Base-by-base conservation (phyloP, 345 rosid genomes). In the Brassica cretica region DNA sequence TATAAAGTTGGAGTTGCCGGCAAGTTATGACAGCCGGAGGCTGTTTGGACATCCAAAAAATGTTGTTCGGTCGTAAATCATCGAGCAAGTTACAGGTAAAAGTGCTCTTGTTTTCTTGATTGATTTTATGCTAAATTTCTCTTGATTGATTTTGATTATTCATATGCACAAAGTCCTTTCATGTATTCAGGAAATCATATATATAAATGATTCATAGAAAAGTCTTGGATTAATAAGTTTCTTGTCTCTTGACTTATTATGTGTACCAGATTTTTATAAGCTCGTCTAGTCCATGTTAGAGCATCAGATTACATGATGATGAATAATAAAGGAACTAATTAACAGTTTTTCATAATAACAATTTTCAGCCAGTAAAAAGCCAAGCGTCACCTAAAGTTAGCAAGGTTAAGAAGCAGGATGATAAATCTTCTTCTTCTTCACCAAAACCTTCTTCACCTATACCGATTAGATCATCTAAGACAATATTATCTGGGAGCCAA, bases 1-100 rank as follows among this genome's bases (percentile, higher is more conserved):
- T 80, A 80, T 74, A 82, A 61, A 83, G 41, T 68, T 24, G 63
- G 76, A 66, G 73, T 75, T 41, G 37, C 62, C 69, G 76, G 75
- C 63, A 66, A 70, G 71, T 35, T 16, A 87, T 91, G 91, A 24
- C 83, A 55, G 66, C 78, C 65, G 78, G 82, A 39, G 73, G 74
- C 72, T 82, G 84, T 64, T 87, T 83, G 12, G 85, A 85, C 33
- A 68, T 84, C 21, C 76, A 73, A 51, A 85, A 86, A 33, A 83
- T 85, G 81, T 32, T 85, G 63, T 83, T 82, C 14, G 84, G 85
- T 75, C 84, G 85, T 67, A 88, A 82, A 76, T 61, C 80, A 18
- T 76, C 77, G 70, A 80, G 70, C 83, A 80, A 71, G 59, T 75
- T 71, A 86, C 89, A 90, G 93, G 85, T 78, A 68, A 46, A 71